phyloP scores from a whole-genome alignment of 495 filamentous ascomycete genomes.

The Xylaria intraflava region DNA sequence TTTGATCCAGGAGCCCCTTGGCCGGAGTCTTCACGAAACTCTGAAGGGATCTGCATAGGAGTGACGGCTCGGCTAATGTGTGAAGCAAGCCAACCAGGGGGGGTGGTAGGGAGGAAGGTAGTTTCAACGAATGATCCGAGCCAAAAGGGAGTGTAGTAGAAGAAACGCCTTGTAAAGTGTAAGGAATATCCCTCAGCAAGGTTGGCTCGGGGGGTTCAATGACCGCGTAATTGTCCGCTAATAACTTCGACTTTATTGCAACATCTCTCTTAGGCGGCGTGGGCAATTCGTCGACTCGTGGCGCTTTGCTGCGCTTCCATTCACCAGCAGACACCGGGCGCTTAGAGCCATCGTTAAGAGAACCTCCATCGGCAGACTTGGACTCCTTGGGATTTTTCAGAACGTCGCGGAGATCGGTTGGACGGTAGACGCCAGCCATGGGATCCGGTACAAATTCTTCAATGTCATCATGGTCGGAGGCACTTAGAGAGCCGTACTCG shows the following conservation, averaged over 20 bases:
- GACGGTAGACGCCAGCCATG: slow-evolving; percentile 17
- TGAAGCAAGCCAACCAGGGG: slow-evolving; percentile 85
- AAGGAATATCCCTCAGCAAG: slow-evolving; percentile 87
- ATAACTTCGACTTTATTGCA: slow-evolving; percentile 43
- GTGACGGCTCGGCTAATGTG: slow-evolving; percentile 83
- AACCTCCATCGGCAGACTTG: slow-evolving; percentile 19
- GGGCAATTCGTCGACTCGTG: slow-evolving; percentile 16
- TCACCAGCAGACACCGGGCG: slow-evolving; percentile 17
- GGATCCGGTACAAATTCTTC: slow-evolving; percentile 6
- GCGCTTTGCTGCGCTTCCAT: slow-evolving; percentile 14
- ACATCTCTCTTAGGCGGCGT: slow-evolving; percentile 32
- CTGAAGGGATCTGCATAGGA: slow-evolving; percentile 75
- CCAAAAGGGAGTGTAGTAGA: slow-evolving; percentile 75
- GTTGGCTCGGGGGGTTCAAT: slow-evolving; percentile 57
- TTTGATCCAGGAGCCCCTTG: slow-evolving; percentile 75
- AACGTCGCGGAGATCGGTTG: slow-evolving; percentile 27
- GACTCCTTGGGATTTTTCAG: slow-evolving; percentile 25
- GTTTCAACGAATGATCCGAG: slow-evolving; percentile 54
- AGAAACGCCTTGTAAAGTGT: slow-evolving; percentile 88
- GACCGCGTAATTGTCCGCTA: slow-evolving; percentile 45
- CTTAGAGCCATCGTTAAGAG: slow-evolving; percentile 3
- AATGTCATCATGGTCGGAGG: slow-evolving; percentile 19
- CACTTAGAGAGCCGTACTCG: slow-evolving; percentile 17
- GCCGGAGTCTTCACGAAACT: slow-evolving; percentile 67
- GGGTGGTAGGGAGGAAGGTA: slow-evolving; percentile 72